phyloP scores from a whole-genome alignment of 192 early-diverging fungal species.

The Lobosporangium transversale region DNA sequence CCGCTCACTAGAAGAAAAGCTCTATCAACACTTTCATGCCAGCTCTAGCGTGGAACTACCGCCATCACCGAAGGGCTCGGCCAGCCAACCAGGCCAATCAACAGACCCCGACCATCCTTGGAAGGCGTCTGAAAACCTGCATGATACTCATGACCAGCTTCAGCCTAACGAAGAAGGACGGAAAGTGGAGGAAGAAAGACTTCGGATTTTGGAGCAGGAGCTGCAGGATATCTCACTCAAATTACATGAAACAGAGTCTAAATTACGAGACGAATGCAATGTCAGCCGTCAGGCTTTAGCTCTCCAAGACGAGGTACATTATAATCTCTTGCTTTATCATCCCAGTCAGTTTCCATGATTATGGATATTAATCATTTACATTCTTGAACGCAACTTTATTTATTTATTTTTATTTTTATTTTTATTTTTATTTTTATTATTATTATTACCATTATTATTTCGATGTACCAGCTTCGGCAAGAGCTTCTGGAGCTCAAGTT shows the following conservation, averaged over 20 bases:
- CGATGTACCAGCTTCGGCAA: constrained; percentile 43
- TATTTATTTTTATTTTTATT: neutral
- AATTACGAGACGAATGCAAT: constrained; percentile 14
- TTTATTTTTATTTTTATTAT: neutral
- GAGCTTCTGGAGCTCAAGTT: constrained; percentile 38
- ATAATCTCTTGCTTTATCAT: no score
- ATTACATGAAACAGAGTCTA: constrained; percentile 21
- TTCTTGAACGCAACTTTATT: neutral
- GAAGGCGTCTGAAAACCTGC: constrained; percentile 34
- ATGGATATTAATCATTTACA: no score
- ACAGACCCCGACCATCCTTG: constrained; percentile 43
- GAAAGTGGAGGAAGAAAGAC: constrained; percentile 23
- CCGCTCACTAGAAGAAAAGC: constrained; percentile 47
- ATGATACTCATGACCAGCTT: constrained; percentile 15
- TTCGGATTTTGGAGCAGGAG: constrained; percentile 27
- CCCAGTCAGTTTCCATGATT: no score
- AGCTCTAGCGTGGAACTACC: constrained; percentile 25
- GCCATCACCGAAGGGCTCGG: constrained; percentile 27
- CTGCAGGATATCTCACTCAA: constrained; percentile 16
- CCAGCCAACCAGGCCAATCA: constrained; percentile 9
- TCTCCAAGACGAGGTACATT: constrained; percentile 34
- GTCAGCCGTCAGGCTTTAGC: constrained; percentile 10
- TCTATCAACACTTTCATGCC: constrained; percentile 53
- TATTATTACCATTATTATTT: no score
- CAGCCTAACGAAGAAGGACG: constrained; percentile 27